These are phyloP conservation scores for Mycothermus thermophilus DNA, from an alignment of 495 filamentous ascomycete genomes.

Conservation along the genomic window DNA sequence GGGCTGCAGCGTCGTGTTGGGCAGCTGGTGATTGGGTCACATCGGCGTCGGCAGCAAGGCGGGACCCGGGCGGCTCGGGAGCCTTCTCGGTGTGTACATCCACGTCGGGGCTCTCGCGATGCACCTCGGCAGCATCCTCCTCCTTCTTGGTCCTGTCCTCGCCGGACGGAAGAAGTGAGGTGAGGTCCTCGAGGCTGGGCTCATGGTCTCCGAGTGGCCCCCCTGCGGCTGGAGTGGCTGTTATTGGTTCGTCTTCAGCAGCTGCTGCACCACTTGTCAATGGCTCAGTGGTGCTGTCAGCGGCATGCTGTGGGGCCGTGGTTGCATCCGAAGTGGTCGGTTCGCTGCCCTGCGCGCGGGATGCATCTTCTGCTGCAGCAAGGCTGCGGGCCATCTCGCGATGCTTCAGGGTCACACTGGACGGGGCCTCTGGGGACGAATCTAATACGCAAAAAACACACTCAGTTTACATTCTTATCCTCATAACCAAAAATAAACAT, in stretches of 20 bases:
- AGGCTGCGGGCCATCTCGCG: too few species aligned
- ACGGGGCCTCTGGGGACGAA: too few species aligned
- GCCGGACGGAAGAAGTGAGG: neutral
- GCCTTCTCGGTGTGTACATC: neutral
- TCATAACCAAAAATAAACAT: too few species aligned
- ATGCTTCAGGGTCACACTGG: too few species aligned
- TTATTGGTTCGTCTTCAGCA: conserved; percentile 13
- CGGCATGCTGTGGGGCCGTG: conserved; percentile 9
- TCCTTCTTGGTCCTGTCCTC: conserved; percentile 5
- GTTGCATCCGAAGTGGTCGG: conserved; percentile 1
- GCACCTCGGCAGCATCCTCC: neutral
- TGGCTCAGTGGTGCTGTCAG: conserved; percentile 14
- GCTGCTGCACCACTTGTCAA: conserved; percentile 16
- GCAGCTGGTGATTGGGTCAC: conserved; percentile 1
- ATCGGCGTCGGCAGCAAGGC: conserved; percentile 2
- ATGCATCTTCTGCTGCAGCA: conserved; percentile 1
- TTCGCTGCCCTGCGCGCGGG: conserved; percentile 1
- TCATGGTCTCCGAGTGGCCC: conserved; percentile 5
- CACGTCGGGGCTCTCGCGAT: conserved; percentile 2
- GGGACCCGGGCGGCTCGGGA: neutral
- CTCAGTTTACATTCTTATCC: too few species aligned
- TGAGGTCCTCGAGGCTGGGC: conserved; percentile 1
- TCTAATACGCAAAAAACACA: too few species aligned
- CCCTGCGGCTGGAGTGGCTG: conserved; percentile 2
- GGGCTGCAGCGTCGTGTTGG: neutral